Evolutionary conservation across 495 filamentous ascomycete genomes (phyloP), one percentile per base, ranked within the genome.

Genomic region (Bryoglossum gracile): DNA sequence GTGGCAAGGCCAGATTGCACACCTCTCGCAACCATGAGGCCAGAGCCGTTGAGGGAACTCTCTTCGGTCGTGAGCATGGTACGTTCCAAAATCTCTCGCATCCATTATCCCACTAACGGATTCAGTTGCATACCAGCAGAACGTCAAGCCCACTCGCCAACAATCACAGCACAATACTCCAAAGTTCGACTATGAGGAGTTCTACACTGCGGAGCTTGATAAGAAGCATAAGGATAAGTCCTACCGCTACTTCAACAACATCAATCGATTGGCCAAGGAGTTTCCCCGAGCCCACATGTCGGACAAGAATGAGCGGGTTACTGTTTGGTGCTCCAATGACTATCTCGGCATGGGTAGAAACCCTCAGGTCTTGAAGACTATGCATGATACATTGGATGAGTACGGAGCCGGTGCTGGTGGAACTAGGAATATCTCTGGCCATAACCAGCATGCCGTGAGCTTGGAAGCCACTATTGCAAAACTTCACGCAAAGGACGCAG

Each of bases 181-280:
- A 40, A 86, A 80, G 51, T 97, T 95, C 65, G 74, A 96, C 67
- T 98, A 98, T 56, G 78, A 95, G 57, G 82, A 63, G 40, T 98
- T 97, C 72, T 98, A 97, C 69, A 63, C 82, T 28, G 67, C 66
- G 33, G 91, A 98, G 63, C 69, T 98, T 49, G 88, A 94, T 57
- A 97, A 95, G 81, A 98, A 98, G 69, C 94, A 94, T 78, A 89
- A 95, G 74, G 94, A 98, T 75, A 96, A 95, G 72, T 94, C 88
- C 30, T 98, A 98, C 72, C 87, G 92, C 58, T 97, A 98, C 73
- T 98, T 98, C 79, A 98, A 98, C 74, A 98, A 98, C 73, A 98
- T 98, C 81, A 98, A 98, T 63, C 87, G 92, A 18, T 75, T 98
- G 49, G 92, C 94, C 48, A 84, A 94, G 69, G 87, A 97, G 53